These are phyloP conservation scores for Nothophaeocryptopus gaeumannii DNA, from an alignment of 2,329 filamentous ascomycete species.

Conservation along the genomic window DNA sequence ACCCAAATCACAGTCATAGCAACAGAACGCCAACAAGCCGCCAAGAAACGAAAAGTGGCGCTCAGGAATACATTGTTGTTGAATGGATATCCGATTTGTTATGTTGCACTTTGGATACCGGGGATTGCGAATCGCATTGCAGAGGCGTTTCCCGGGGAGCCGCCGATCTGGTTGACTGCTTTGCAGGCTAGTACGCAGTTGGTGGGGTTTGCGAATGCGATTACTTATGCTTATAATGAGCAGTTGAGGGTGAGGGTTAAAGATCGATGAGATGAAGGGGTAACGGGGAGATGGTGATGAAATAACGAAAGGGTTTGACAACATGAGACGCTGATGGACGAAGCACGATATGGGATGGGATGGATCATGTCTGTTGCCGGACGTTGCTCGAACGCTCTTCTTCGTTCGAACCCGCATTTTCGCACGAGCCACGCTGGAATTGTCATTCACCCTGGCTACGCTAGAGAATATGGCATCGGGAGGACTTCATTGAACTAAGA, in stretches of 20 bases:
- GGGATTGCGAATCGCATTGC: slow-evolving; percentile 29
- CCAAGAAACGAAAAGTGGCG: slow-evolving; percentile 13
- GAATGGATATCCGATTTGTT: slow-evolving; percentile 36
- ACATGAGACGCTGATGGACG: too few relatives aligned
- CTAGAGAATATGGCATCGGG: too few relatives aligned
- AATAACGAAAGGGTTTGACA: too few relatives aligned
- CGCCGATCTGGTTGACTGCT: slow-evolving; percentile 19
- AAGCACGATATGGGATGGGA: too few relatives aligned
- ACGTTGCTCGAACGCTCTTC: too few relatives aligned
- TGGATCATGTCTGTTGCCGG: too few relatives aligned
- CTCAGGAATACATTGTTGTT: slow-evolving; percentile 32
- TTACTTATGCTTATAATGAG: slow-evolving; percentile 23
- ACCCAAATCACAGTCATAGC: neutral
- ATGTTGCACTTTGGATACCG: slow-evolving; percentile 36
- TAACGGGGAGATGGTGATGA: too few relatives aligned
- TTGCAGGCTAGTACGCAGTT: slow-evolving; percentile 23
- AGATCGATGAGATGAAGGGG: too few relatives aligned
- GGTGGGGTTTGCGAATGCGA: slow-evolving; percentile 20
- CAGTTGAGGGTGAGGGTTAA: slow-evolving; percentile 7
- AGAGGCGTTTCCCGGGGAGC: slow-evolving; percentile 13
- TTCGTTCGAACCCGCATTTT: too few relatives aligned
- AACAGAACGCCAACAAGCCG: neutral
- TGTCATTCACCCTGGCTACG: too few relatives aligned
- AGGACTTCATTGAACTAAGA: too few relatives aligned
- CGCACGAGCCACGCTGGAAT: too few relatives aligned